Evolutionary conservation across 192 early-diverging fungal species (phyloP), one percentile per base, ranked within the genome.

Genomic region (Glomus cerebriforme): DNA sequence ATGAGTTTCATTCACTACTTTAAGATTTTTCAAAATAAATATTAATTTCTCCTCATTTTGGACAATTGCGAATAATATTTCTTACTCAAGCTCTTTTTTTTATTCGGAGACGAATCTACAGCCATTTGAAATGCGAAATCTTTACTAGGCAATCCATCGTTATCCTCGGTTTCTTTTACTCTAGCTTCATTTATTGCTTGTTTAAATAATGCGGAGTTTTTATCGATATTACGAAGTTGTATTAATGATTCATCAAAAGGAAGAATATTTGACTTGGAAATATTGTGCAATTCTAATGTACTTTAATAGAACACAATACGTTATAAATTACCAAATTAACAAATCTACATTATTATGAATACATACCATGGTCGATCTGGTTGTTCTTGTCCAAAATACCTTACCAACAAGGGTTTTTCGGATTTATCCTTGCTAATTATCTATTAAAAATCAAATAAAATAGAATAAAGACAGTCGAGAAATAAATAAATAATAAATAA

Each of bases 341-440:
- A 7, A 29, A 8, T 22, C 0, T 27, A 19, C 9, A 3, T 24
- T 67, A n/a, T 32, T 35, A 67, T 35, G 10, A 37, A 19, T 35
- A 37, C 71, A 13, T 29, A 73, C 71, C 45, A 47, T 7, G 71
- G 37, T 27, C 3, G 17, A n/a, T n/a, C n/a, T n/a, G n/a, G n/a
- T n/a, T n/a, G n/a, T 0, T 47, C 26, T 27, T n/a, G 7, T 32
- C 43, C 71, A 58, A 73, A 73, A 17, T 7, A 26, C 35, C 45
- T 26, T 2, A 73, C 71, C 8, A n/a, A n/a, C 15, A 73, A 37
- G 12, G 71, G 71, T 13, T 7, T 54, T 54, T 73, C 45, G 15
- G 71, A 54, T 58, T 54, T 54, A 58, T 73, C n/a, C 29, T 73
- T 22, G 29, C 49, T 73, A 29, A 73, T 73, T 54, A 73, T 73